phyloP scores from a whole-genome alignment of 1,284 basidiomycete genomes.

The Limonomyces culmigenus region DNA sequence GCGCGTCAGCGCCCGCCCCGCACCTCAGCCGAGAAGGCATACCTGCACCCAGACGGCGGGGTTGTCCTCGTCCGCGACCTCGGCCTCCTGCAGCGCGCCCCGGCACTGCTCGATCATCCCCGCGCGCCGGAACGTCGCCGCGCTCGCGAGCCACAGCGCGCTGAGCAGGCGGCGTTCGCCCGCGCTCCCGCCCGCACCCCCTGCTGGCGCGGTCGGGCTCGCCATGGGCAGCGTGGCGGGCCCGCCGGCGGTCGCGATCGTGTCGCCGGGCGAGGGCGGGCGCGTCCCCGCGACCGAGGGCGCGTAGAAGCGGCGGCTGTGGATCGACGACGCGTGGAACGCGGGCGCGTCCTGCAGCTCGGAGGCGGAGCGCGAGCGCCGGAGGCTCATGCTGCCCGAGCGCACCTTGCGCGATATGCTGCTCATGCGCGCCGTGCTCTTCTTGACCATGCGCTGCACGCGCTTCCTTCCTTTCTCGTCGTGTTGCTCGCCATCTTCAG shows the following conservation, averaged over 20 bases:
- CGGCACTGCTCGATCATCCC: slow-evolving; percentile 83
- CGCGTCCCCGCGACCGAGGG: slow-evolving; percentile 26
- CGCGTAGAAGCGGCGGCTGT: slow-evolving; percentile 48
- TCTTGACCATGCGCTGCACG: slow-evolving; percentile 54
- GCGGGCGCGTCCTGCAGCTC: slow-evolving; percentile 21
- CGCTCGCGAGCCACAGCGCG: slow-evolving; percentile 85
- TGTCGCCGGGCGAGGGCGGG: slow-evolving; percentile 10
- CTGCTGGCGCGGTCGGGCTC: slow-evolving; percentile 25
- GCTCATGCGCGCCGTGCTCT: slow-evolving; percentile 52
- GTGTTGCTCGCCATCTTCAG: slow-evolving; percentile 19
- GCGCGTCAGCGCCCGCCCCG: slow-evolving; percentile 5
- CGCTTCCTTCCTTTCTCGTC: slow-evolving; percentile 60
- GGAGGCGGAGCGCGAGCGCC: slow-evolving; percentile 45
- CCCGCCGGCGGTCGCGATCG: slow-evolving; percentile 22
- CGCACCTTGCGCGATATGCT: slow-evolving; percentile 60
- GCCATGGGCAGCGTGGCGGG: slow-evolving; percentile 17
- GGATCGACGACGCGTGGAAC: slow-evolving; percentile 78
- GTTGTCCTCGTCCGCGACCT: slow-evolving; percentile 74
- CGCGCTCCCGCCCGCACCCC: slow-evolving; percentile 29
- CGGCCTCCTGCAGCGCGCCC: slow-evolving; percentile 90
- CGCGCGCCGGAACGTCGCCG: slow-evolving; percentile 82
- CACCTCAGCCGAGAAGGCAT: slow-evolving; percentile 2
- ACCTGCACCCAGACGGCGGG: slow-evolving; percentile 92
- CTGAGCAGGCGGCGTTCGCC: slow-evolving; percentile 53
- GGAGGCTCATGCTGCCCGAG: slow-evolving; percentile 27